Evolutionary conservation across 2,329 filamentous ascomycete species (phyloP), one percentile per base, ranked within the genome.

Genomic region (Salinomyces thailandicus): DNA sequence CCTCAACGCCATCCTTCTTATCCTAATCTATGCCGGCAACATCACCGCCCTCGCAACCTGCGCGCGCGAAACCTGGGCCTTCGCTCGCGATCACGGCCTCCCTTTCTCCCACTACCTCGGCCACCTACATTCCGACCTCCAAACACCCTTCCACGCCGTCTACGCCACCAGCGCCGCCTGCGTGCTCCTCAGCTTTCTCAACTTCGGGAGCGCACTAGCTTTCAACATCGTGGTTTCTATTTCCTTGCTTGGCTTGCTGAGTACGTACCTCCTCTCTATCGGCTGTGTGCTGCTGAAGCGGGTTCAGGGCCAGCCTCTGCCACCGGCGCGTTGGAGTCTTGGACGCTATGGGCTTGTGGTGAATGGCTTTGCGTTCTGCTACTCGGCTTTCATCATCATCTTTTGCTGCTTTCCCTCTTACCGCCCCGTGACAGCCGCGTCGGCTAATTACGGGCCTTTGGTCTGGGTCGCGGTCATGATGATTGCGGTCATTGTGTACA

Each of bases 261-360:
- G 41, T 16, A 58, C 55, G 2, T 60, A 60, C 44, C 45, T 58
- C 22, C 47, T 59, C 14, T 51, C 48, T 18, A 56, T 59, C 35
- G 55, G 57, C 31, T 57, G 57, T 18, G 42, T 48, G 9, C 38
- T 47, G 15, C 36, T 40, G 18, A 38, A 40, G 17, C 40, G 48
- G 11, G 32, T 49, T 31, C 38, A 22, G 11, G 39, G 42, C 27
- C 37, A 48, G 27, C 37, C 43, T 9, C 33, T 50, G n/a, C 50
- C 46, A 1, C 39, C 37, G 5, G 44, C 44, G 9, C 39, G 43
- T 5, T 53, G 48, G 43, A 43, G 41, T 20, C 35, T 51, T 13
- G 49, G 41, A 22, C 30, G 49, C 16, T 41, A 16, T 7, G 50
- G 46, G 11, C 20, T 50, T 18, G 18, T 28, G 9, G 43, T 47